Evolutionary conservation across 23 red algal genomes (phyloP).

Genomic region (Agarophyton chilense): DNA sequence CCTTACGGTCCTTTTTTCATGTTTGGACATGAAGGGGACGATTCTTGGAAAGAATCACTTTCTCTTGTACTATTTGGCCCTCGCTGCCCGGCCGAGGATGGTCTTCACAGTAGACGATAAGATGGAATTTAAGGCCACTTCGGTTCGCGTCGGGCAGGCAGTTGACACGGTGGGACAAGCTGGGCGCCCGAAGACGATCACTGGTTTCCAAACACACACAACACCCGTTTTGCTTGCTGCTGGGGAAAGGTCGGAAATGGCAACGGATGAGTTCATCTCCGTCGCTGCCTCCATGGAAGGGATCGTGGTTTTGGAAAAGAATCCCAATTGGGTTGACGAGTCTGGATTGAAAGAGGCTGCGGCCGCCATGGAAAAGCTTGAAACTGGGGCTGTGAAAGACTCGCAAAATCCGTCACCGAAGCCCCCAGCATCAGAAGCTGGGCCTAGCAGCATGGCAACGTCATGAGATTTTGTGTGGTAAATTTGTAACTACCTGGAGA

Average conservation of each 20-base stretch:
- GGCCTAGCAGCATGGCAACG: slow-evolving; percentile 13
- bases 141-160: slow-evolving; percentile 95
- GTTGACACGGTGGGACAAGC: slow-evolving; percentile 98
- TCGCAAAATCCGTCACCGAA: not conserved
- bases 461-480: not conserved
- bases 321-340: slow-evolving; percentile 79
- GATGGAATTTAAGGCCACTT: slow-evolving; percentile 77
- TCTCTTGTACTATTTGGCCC: slow-evolving; percentile 85
- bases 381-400: not conserved
- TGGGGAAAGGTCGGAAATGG: slow-evolving; percentile 95
- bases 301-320: slow-evolving; percentile 88
- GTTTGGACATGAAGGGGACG: slow-evolving; percentile 81
- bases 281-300: slow-evolving; percentile 85
- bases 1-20: slow-evolving; percentile 85
- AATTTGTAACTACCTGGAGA: not conserved
- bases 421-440: not conserved
- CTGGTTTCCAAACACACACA: slow-evolving; percentile 96
- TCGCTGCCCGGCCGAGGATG: slow-evolving; percentile 87
- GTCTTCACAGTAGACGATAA: slow-evolving; percentile 94
- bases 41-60: slow-evolving; percentile 96
- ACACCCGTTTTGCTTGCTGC: slow-evolving; percentile 90
- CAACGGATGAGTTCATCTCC: slow-evolving; percentile 87
- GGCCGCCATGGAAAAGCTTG: slow-evolving; percentile 35
- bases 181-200: slow-evolving; percentile 92
- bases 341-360: slow-evolving; percentile 52